Base-by-base conservation (phyloP, 2,329 filamentous ascomycete genomes). In the Pseudohalonectria lignicola region DNA sequence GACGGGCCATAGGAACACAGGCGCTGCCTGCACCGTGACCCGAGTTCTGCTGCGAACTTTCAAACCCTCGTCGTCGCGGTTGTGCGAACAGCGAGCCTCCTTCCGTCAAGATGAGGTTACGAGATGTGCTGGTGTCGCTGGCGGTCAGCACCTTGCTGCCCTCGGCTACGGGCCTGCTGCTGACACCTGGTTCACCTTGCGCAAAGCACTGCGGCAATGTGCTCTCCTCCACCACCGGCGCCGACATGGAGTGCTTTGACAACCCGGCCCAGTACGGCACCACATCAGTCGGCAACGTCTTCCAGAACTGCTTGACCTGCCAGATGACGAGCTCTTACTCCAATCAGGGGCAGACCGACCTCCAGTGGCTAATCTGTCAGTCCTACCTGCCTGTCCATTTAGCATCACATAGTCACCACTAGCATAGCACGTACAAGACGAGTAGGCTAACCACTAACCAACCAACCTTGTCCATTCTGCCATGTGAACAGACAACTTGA, bases 311-410 rank as follows among this genome's bases (percentile, higher is more conserved):
- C 47, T 50, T 76, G 32, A 50, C 59, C 28, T 78, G 74, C 52
- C 63, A 77, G 46, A 49, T 67, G 20, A 52, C 49, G 2, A 79
- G 76, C 53, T 53, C 56, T 4, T 75, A 66, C 46, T 37, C n/a
- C 10, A 30, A 5, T 21, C 50, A 57, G 15, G 62, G 61, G 12
- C 46, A 66, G 40, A 69, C 73, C 1, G 76, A 81, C 46, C 54
- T 70, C 10, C 61, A 74, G 45, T 67, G 62, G 43, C 56, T 67
- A 36, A 54, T 79, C 13, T 79, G 74, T 79, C 56, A 48, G 73
- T 61, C 13, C 10, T n/a, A n/a, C n/a, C n/a, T n/a, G n/a, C n/a
- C n/a, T n/a, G n/a, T n/a, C n/a, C n/a, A n/a, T n/a, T n/a, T n/a
- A n/a, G n/a, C n/a, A n/a, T n/a, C n/a, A n/a, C n/a, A n/a, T n/a